Percentiles rank a stretch among this genome's conserved stretches.
Evolutionary conservation across 192 early-diverging fungal genomes (phyloP).

Genomic region (Thamnidium elegans): DNA sequence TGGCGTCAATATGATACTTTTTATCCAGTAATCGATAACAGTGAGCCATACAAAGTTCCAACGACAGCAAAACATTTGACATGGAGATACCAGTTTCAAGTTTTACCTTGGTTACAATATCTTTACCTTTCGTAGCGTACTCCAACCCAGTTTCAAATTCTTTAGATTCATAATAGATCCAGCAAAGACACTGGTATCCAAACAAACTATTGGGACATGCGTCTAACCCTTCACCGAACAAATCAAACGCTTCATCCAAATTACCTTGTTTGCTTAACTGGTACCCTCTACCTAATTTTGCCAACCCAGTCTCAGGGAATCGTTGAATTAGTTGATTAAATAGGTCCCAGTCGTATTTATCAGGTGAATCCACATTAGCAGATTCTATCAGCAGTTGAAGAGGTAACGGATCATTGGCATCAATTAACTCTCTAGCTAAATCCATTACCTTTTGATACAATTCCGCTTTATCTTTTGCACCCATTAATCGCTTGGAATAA

Average conservation of each 20-base stretch:
- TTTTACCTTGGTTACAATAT: conserved; percentile 31
- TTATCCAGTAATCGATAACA: conserved; percentile 56
- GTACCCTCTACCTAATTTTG: conserved; percentile 47
- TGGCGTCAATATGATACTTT: conserved; percentile 54
- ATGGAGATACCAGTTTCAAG: conserved; percentile 31
- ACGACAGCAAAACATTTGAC: conserved; percentile 40
- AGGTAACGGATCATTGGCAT: conserved; percentile 32
- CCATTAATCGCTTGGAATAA: conserved; percentile 11
- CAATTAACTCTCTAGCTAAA: conserved; percentile 35
- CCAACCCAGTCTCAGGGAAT: conserved; percentile 44
- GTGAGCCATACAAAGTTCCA: conserved; percentile 59
- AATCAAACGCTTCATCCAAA: conserved; percentile 31
- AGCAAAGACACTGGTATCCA: conserved; percentile 47
- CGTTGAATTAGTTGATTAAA: conserved; percentile 40
- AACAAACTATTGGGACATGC: conserved; percentile 36
- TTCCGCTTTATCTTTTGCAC: conserved; percentile 19
- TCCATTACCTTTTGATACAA: conserved; percentile 36
- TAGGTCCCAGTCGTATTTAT: conserved; percentile 41
- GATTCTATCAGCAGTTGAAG: conserved; percentile 51
- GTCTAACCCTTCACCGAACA: conserved; percentile 44
- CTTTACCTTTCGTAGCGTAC: conserved; percentile 44
- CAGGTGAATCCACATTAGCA: conserved; percentile 27
- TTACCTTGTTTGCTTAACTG: conserved; percentile 34
- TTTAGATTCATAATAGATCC: conserved; percentile 44
- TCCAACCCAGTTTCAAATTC: conserved; percentile 54